Evolutionary conservation across 2,329 filamentous ascomycete species (phyloP).

Genomic region (Clathrospora elynae): DNA sequence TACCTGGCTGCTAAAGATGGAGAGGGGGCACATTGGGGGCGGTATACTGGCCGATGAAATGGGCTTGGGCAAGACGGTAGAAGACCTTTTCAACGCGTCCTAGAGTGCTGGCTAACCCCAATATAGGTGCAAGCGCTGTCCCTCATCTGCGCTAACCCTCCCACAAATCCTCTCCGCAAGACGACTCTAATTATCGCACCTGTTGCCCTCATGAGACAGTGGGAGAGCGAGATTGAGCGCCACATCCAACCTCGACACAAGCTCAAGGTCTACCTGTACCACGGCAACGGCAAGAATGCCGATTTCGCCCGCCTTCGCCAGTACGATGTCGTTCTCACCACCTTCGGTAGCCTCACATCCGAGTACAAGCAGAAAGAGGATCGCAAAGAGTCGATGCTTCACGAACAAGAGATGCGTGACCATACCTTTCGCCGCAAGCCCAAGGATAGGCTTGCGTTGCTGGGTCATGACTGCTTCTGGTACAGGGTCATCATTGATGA

Average conservation of each 20-base stretch:
- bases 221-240: constrained; percentile 76
- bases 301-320: constrained; percentile 64
- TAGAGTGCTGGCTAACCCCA: neutral
- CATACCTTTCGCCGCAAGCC: constrained; percentile 23
- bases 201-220: constrained; percentile 79
- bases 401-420: constrained; percentile 48
- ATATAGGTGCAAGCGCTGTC: constrained; percentile 69
- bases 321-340: constrained; percentile 78
- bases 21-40: constrained; percentile 72
- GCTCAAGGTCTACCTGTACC: constrained; percentile 71
- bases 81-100: neutral
- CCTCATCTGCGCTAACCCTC: constrained; percentile 72
- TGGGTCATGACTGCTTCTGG: constrained; percentile 66
- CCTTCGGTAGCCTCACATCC: constrained; percentile 71
- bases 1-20: constrained; percentile 76
- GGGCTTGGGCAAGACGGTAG: constrained; percentile 84
- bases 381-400: constrained; percentile 55
- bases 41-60: constrained; percentile 69
- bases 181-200: constrained; percentile 85
- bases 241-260: constrained; percentile 67
- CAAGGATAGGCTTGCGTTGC: constrained; percentile 49
- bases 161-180: constrained; percentile 62
- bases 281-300: constrained; percentile 61
- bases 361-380: constrained; percentile 68
- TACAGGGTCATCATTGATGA: constrained; percentile 74